These are phyloP conservation scores for Babesia bovis DNA, from an alignment of 169 alveolate genomes.

Conservation along the genomic window DNA sequence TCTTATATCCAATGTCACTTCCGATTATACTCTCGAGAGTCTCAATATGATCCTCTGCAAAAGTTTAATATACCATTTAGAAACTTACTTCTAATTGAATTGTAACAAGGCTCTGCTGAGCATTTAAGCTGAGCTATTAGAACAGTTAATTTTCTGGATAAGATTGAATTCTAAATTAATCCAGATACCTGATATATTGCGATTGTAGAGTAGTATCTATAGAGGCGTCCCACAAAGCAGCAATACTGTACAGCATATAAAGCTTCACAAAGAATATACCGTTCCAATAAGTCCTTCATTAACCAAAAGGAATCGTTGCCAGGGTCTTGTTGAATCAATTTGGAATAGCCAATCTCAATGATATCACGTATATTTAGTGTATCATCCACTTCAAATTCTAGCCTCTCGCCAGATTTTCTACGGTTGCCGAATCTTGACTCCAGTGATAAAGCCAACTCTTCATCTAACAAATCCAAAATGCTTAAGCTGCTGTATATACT, in stretches of 20 bases:
- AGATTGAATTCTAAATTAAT: not conserved
- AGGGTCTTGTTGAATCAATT: slow-evolving; percentile 16
- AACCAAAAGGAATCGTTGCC: slow-evolving; percentile 12
- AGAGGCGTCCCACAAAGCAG: not conserved
- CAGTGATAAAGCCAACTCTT: not conserved
- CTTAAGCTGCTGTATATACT: slow-evolving; percentile 38
- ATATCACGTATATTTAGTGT: not conserved
- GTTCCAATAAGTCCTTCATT: not conserved
- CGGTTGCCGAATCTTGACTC: slow-evolving; percentile 22
- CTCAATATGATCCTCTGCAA: slow-evolving; percentile 1
- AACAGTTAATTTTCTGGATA: slow-evolving; percentile 1
- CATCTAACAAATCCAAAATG: slow-evolving; percentile 19
- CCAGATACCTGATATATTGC: not conserved
- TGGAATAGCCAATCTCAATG: slow-evolving; percentile 45
- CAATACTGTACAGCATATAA: not conserved
- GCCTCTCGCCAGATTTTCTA: not conserved
- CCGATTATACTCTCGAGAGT: slow-evolving; percentile 1
- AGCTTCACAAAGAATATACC: not conserved
- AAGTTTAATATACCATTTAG: not conserved
- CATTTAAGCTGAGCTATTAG: slow-evolving; percentile 19
- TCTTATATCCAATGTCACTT: slow-evolving; percentile 22
- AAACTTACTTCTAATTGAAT: not conserved
- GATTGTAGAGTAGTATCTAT: not conserved
- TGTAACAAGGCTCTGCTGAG: slow-evolving; percentile 15
- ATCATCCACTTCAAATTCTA: not conserved